These are phyloP conservation scores for Thelonectria rubi DNA, from an alignment of 2,329 filamentous ascomycete genomes.

Conservation along the genomic window DNA sequence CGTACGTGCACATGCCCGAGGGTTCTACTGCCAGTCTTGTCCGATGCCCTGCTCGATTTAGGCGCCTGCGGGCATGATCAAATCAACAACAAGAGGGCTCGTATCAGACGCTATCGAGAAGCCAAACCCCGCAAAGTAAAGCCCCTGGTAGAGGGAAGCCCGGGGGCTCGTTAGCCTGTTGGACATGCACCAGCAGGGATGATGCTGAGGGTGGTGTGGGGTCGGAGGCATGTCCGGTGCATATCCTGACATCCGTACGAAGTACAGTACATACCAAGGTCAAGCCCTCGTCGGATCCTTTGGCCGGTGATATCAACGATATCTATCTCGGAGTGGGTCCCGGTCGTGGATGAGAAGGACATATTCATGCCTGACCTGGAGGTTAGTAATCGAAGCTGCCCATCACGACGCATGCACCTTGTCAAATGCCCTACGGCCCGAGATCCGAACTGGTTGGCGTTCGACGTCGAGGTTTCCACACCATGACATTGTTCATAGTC, in stretches of 20 bases:
- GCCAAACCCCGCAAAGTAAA: too few species aligned
- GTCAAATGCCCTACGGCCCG: too few species aligned
- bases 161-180: background rate
- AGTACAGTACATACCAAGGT: background rate
- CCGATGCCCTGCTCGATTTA: background rate
- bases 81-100: background rate
- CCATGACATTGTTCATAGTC: too few species aligned
- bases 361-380: too few species aligned
- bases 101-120: background rate
- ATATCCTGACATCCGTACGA: background rate
- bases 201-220: background rate
- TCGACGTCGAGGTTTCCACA: too few species aligned
- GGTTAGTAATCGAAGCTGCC: too few species aligned
- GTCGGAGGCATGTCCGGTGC: background rate
- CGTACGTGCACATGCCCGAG: background rate
- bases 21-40: background rate
- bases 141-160: background rate
- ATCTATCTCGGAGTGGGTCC: background rate
- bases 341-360: too few species aligned
- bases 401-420: too few species aligned
- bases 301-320: background rate
- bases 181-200: background rate
- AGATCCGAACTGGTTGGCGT: too few species aligned
- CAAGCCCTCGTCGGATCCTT: background rate
- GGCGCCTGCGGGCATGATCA: background rate